Base-by-base conservation (phyloP, 2,329 filamentous ascomycete species). In the Aureobasidium pullulans region DNA sequence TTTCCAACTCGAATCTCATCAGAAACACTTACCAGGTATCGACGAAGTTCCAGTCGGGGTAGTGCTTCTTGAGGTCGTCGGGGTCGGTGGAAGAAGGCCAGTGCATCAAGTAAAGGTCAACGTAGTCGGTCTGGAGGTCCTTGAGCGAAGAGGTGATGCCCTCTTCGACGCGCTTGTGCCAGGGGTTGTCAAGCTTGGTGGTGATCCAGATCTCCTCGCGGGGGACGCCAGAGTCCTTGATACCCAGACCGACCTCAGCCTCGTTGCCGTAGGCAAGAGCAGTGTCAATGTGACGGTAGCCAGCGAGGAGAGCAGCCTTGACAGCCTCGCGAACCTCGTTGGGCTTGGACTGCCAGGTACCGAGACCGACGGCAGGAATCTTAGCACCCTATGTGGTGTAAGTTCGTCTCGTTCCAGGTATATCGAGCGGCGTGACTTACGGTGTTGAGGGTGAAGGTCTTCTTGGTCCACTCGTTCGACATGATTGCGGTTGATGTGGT, bases 141-240 rank as follows among this genome's bases (percentile, higher is more conserved):
- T 81, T 77, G 60, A 88, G 76, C 10, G 83, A 85, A 57, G 75
- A 74, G 61, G 81, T 77, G 59, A 89, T 77, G 28, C 80, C 86
- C 69, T 86, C 81, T 40, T 78, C 74, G 31, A 86, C 86, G 62
- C 82, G 80, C 75, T 87, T 84, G 76, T 91, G 88, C 81, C 85
- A 88, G 53, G 86, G 81, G 80, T 92, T 91, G 79, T 89, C 84
- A 57, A 93, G 83, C 81, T 94, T 95, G 66, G 88, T 90, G 56
- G 89, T 93, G 62, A 92, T 78, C 77, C 81, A 91, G 67, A 91
- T 84, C 72, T 85, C 76, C 65, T 84, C 80, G 37, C 88, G 82
- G 4, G 86, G 81, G 1, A 90, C 74, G 53, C 82, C 81, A 29
- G 81, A 81, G 52, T 83, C 80, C 71, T 85, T 84, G 76, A 91